These are phyloP conservation scores for Rhododendron molle DNA, from an alignment of 148 eudicot species.

Conservation along the genomic window DNA sequence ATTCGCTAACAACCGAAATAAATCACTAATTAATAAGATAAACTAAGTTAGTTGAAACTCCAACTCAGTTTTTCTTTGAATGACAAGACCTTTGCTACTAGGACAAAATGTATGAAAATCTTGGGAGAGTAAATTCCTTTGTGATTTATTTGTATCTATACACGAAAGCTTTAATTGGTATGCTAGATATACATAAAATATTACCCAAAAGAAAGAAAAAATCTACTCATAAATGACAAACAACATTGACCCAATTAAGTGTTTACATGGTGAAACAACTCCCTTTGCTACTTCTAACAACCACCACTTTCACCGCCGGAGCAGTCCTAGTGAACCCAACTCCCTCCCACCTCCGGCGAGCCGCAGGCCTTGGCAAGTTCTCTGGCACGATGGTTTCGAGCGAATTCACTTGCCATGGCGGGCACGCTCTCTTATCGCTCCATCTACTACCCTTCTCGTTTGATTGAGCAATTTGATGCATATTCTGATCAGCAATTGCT, in stretches of 20 bases:
- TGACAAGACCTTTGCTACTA: too few relatives aligned
- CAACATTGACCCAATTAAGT: neutral
- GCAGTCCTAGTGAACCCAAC: constrained; percentile 31
- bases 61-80: too few relatives aligned
- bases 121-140: neutral
- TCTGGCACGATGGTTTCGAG: constrained; percentile 85
- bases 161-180: neutral
- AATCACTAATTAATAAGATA: too few relatives aligned
- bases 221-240: neutral
- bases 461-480: neutral
- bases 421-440: constrained; percentile 68
- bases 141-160: neutral
- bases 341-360: constrained; percentile 56
- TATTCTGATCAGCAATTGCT: neutral
- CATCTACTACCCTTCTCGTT: constrained; percentile 31
- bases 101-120: too few relatives aligned
- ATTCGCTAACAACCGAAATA: too few relatives aligned
- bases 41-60: too few relatives aligned
- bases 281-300: neutral
- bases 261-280: constrained; percentile 25
- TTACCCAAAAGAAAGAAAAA: neutral
- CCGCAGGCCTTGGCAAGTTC: constrained; percentile 70
- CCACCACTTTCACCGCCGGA: constrained; percentile 21
- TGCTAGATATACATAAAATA: neutral
- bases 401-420: constrained; percentile 67